phyloP scores from a whole-genome alignment of 352 stramenopile species.

The Phytophthora sojae region DNA sequence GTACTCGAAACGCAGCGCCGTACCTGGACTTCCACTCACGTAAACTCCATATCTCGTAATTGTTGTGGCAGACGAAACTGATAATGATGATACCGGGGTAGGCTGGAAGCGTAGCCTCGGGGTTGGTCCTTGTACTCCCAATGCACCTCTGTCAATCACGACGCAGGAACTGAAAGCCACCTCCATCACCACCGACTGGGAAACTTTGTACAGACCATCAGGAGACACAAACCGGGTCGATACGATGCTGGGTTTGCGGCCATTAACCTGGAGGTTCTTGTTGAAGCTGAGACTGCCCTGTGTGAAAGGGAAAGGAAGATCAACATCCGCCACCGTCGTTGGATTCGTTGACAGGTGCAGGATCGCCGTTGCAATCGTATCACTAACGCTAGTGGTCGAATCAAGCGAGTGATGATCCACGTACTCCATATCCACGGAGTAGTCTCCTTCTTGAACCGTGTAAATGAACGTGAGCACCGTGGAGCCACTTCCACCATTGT shows the following conservation, averaged over 20 bases:
- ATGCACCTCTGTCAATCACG: constrained; percentile 42
- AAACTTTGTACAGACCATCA: constrained; percentile 69
- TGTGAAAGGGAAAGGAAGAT: constrained; percentile 73
- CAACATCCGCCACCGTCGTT: constrained; percentile 68
- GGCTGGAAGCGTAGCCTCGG: constrained; percentile 69
- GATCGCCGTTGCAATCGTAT: constrained; percentile 51
- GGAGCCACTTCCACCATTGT: constrained; percentile 60
- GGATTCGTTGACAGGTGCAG: constrained; percentile 71
- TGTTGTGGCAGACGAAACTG: constrained; percentile 25
- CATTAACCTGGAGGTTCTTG: constrained; percentile 75
- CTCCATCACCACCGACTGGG: constrained; percentile 66
- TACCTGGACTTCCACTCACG: constrained; percentile 57
- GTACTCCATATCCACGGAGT: constrained; percentile 81
- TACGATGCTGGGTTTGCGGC: constrained; percentile 67
- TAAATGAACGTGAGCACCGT: constrained; percentile 72
- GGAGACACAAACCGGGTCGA: constrained; percentile 60
- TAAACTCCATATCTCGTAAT: constrained; percentile 74
- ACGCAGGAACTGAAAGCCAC: constrained; percentile 78
- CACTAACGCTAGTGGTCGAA: constrained; percentile 41
- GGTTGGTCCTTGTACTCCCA: constrained; percentile 32
- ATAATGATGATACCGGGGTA: constrained; percentile 40
- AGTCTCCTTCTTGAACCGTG: constrained; percentile 73
- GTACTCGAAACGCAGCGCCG: constrained; percentile 77
- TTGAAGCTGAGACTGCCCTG: constrained; percentile 75
- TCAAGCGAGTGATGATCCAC: constrained; percentile 87